Conservation (phyloP, 2,329 filamentous ascomycete genomes). For the Pseudogymnoascus pannorum region DNA sequence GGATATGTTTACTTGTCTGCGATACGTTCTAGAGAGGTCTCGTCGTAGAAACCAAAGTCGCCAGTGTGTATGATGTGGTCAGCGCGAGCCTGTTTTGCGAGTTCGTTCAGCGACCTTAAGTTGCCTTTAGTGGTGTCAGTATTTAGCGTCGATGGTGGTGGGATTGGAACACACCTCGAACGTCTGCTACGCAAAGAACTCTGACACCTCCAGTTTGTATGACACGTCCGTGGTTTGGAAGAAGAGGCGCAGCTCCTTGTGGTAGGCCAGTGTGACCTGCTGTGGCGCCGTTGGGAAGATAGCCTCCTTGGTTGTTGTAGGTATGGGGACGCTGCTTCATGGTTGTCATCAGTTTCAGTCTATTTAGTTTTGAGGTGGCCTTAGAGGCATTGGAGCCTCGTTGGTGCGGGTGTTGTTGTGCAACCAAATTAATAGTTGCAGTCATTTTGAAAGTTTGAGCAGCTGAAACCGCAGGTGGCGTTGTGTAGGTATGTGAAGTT, state of each 20-base stretch:
- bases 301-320: conserved; percentile 32
- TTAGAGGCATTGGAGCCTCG: neutral
- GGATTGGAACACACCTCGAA: conserved; percentile 49
- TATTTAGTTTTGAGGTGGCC: neutral
- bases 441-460: neutral
- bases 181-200: conserved; percentile 64
- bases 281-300: conserved; percentile 56
- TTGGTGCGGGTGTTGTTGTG: neutral
- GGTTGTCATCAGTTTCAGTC: conserved; percentile 8
- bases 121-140: conserved; percentile 58
- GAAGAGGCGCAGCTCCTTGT: conserved; percentile 54
- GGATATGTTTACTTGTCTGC: conserved; percentile 74
- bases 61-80: conserved; percentile 98
- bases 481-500: neutral
- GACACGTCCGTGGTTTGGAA: conserved; percentile 61
- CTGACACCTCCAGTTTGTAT: conserved; percentile 59
- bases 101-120: conserved; percentile 87
- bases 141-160: neutral
- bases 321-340: conserved; percentile 29
- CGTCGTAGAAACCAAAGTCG: conserved; percentile 98
- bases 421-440: neutral
- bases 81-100: conserved; percentile 87
- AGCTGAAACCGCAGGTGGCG: neutral
- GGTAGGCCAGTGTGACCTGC: conserved; percentile 40
- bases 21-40: conserved; percentile 90